phyloP scores from a whole-genome alignment of 106 monocot species.

The Dioscorea zingiberensis region DNA sequence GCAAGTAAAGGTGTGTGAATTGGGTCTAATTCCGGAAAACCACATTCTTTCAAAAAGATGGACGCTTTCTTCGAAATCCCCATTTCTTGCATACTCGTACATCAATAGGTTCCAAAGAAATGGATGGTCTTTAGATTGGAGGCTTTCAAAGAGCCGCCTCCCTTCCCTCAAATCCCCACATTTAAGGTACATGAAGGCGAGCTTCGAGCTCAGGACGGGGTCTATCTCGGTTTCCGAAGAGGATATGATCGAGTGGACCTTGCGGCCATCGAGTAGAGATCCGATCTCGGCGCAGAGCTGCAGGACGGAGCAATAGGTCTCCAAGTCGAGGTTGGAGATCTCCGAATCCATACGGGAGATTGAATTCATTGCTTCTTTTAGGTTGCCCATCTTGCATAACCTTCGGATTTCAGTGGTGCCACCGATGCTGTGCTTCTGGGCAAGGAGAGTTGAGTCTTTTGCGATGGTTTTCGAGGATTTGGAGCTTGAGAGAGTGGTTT shows the following conservation, averaged over 20 bases:
- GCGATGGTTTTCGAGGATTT: background rate
- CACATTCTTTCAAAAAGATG: conserved; percentile 46
- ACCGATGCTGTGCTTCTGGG: conserved; percentile 7
- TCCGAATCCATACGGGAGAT: conserved; percentile 14
- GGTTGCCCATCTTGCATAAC: conserved; percentile 26
- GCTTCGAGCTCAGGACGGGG: conserved; percentile 31
- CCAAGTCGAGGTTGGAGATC: conserved; percentile 6
- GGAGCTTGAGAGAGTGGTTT: background rate
- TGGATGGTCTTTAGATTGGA: conserved; percentile 16
- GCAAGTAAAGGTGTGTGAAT: conserved; percentile 50
- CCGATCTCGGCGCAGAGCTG: conserved; percentile 56
- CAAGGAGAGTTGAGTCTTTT: background rate
- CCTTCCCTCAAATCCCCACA: conserved; percentile 57
- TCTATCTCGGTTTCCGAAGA: conserved; percentile 26
- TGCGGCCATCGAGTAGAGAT: conserved; percentile 40
- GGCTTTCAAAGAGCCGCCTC: conserved; percentile 41
- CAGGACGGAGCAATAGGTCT: conserved; percentile 33
- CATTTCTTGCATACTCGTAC: conserved; percentile 43
- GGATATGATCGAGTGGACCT: conserved; percentile 36
- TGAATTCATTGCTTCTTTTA: conserved; percentile 23
- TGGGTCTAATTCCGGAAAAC: conserved; percentile 15
- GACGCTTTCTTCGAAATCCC: conserved; percentile 30
- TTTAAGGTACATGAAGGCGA: conserved; percentile 64
- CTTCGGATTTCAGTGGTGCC: conserved; percentile 12
- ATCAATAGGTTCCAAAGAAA: conserved; percentile 55